Base-by-base conservation (phyloP, 805 yeast species). In the Metschnikowia lunata region DNA sequence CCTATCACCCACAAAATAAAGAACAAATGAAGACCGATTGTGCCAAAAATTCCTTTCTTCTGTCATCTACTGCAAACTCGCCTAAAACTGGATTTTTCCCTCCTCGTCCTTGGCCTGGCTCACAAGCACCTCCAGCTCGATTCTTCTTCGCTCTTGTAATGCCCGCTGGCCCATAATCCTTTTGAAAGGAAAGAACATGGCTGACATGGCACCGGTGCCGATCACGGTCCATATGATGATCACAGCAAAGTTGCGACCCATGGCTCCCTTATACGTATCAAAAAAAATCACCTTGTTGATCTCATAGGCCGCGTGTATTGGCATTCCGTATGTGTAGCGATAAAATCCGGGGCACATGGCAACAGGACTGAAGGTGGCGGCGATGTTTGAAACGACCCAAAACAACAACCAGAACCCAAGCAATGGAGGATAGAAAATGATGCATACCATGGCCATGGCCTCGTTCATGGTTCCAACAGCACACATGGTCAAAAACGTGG, bases 381-480 rank as follows among this genome's bases (percentile, higher is more conserved):
- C 67, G 40, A 84, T 79, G 58, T 86, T 86, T 29, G 73, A 37
- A 46, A 86, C 74, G 47, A 85, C 89, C 78, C 86, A 85, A 46
- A 76, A 71, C 50, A 85, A 67, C 54, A 86, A 58, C 88, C 90
- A 84, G 55, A 83, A 77, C 0, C 90, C 89, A 39, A 83, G 51
- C 42, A 74, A 53, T 27, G 88, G 88, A 0, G 93, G 91, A 40
- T 72, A 71, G 12, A 68, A 44, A 6, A 80, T 62, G 38, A 82
- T 65, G 7, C 76, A 58, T 6, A 84, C 29, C 60, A 80, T 58
- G 0, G 81, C 80, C 53, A 76, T 64, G 49, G 82, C 78, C 62
- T 86, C 93, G 57, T 82, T 83, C 28, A 83, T 81, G 36, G 84
- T 78, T 46, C 95, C 95, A 30, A 85, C 83, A 0, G 90, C 87